Evolutionary conservation across 768 basidiomycete genomes (phyloP).

Genomic region (Gymnopilus junonius): DNA sequence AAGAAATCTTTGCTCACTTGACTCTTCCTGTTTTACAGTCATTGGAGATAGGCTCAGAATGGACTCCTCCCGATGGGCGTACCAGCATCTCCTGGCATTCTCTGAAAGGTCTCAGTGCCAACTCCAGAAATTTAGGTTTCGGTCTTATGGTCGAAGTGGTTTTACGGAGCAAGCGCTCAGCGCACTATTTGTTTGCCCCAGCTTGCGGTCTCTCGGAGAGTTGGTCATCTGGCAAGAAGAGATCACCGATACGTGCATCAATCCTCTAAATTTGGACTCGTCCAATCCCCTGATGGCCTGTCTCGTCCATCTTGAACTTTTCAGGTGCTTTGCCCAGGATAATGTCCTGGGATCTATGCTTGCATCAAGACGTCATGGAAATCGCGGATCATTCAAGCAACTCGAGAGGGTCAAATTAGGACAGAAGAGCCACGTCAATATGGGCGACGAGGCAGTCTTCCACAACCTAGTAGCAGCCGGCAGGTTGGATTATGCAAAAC

Average conservation of each 20-base stretch:
- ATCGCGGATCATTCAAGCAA: background rate
- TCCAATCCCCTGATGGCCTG: background rate
- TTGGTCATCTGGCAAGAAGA: background rate
- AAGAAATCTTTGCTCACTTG: background rate
- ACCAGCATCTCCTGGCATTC: background rate
- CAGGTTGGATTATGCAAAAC: background rate
- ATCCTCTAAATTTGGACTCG: background rate
- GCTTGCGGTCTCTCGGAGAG: background rate
- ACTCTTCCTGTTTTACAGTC: conserved; percentile 11
- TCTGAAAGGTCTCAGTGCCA: background rate
- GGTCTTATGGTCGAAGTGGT: background rate
- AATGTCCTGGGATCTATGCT: background rate
- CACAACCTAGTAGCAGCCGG: background rate
- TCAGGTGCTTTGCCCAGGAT: background rate
- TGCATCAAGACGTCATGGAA: background rate
- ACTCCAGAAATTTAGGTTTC: background rate
- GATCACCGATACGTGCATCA: background rate
- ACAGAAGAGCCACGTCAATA: background rate
- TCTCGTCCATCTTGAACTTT: background rate
- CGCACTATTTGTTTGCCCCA: background rate
- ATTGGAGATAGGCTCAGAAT: conserved; percentile 8
- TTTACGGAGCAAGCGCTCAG: background rate
- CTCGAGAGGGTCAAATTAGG: background rate
- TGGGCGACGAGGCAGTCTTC: background rate
- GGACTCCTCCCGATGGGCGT: background rate